Evolutionary conservation across 352 stramenopile species (phyloP).

Genomic region (Pythium periplocum): DNA sequence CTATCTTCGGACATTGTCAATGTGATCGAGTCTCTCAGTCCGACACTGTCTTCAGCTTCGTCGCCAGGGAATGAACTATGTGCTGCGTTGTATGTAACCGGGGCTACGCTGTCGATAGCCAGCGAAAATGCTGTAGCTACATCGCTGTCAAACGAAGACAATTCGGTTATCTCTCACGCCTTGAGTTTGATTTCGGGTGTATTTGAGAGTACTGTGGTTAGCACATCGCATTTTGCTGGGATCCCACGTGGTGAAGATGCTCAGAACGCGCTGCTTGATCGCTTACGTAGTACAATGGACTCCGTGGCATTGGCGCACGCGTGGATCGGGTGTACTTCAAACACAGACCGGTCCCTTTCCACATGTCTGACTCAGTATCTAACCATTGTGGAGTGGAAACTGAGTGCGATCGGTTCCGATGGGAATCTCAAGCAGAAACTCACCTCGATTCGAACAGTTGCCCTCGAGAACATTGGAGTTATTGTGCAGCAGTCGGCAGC

Average conservation of each 20-base stretch:
- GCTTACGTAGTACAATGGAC: conserved; percentile 12
- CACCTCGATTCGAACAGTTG: conserved; percentile 1
- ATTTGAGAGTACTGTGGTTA: too few relatives aligned
- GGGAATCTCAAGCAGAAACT: conserved; percentile 17
- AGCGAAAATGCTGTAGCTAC: too few relatives aligned
- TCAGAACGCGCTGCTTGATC: conserved; percentile 11
- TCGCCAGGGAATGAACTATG: not conserved
- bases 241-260: conserved; percentile 16
- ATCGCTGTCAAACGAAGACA: too few relatives aligned
- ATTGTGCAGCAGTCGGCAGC: not conserved
- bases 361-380: too few relatives aligned
- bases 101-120: too few relatives aligned
- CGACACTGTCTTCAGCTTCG: conserved; percentile 1
- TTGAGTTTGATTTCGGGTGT: too few relatives aligned
- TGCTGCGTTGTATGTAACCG: conserved; percentile 6
- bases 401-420: conserved; percentile 10
- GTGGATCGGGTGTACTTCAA: too few relatives aligned
- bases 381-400: conserved; percentile 14
- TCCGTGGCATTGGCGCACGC: conserved; percentile 1
- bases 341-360: too few relatives aligned
- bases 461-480: conserved; percentile 9
- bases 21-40: not conserved
- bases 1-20: not conserved
- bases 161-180: too few relatives aligned
- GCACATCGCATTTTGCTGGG: conserved; percentile 7